phyloP scores from a whole-genome alignment of 495 filamentous ascomycete genomes.

The Sordaria brevicollis region DNA sequence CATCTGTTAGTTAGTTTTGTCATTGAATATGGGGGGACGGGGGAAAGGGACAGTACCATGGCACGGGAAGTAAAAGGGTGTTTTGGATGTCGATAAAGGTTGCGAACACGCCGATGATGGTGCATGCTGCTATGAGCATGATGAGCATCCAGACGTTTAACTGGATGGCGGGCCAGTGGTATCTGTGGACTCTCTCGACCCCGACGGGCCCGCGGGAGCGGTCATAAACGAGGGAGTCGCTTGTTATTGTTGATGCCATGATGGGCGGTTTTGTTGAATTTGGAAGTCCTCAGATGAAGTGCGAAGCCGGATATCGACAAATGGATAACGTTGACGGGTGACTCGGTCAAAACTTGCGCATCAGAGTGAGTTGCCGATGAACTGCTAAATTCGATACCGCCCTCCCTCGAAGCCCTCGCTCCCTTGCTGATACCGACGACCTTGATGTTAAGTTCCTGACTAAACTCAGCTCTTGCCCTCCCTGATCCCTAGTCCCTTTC shows the following conservation, averaged over 20 bases:
- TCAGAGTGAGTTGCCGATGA: neutral
- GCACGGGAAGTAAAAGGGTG: constrained; percentile 56
- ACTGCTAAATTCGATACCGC: neutral
- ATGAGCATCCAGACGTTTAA: constrained; percentile 89
- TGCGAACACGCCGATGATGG: constrained; percentile 77
- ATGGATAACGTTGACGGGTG: too few species aligned
- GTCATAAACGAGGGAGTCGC: constrained; percentile 31
- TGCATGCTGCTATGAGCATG: constrained; percentile 67
- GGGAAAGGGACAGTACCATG: constrained; percentile 53
- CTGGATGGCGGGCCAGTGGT: constrained; percentile 90
- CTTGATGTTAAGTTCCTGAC: neutral
- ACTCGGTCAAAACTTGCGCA: too few species aligned
- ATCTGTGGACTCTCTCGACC: constrained; percentile 47
- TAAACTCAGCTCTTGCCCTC: neutral
- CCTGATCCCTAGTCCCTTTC: neutral
- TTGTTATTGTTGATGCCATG: constrained; percentile 32
- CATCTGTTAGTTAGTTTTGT: neutral
- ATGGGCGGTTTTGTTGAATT: constrained; percentile 7
- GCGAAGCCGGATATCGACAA: too few species aligned
- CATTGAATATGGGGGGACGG: neutral
- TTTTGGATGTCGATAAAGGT: constrained; percentile 75
- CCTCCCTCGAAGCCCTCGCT: neutral
- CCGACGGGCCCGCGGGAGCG: constrained; percentile 23
- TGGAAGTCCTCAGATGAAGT: too few species aligned
- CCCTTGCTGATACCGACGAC: neutral